These are phyloP conservation scores for Leptographium radiaticola DNA, from an alignment of 2,329 filamentous ascomycete genomes.

Conservation along the genomic window DNA sequence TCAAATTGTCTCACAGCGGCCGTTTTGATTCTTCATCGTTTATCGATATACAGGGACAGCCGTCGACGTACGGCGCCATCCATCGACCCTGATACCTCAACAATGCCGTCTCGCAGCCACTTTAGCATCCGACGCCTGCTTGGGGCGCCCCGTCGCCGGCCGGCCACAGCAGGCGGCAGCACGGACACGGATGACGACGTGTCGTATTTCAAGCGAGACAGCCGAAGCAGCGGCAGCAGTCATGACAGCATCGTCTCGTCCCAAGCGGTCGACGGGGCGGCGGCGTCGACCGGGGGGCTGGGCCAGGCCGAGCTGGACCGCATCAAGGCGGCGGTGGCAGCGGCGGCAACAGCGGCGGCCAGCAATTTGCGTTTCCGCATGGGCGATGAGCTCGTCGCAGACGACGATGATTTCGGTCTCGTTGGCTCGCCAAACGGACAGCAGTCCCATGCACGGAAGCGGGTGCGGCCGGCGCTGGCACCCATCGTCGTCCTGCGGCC, in stretches of 20 bases:
- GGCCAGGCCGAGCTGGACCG: constrained; percentile 31
- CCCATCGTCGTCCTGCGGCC: constrained; percentile 20
- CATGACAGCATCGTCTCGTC: not conserved
- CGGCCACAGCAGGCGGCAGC: not conserved
- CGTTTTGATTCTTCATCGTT: too few species aligned
- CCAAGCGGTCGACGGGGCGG: not conserved
- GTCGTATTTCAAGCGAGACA: constrained; percentile 17
- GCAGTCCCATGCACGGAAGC: not conserved
- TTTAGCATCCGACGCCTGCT: constrained; percentile 32
- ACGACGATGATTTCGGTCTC: not conserved
- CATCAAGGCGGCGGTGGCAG: constrained; percentile 34
- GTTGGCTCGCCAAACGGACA: not conserved
- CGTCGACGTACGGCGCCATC: not conserved
- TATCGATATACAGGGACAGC: not conserved
- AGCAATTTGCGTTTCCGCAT: constrained; percentile 4
- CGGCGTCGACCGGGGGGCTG: not conserved
- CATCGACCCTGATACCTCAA: constrained; percentile 1
- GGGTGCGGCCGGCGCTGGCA: constrained; percentile 14
- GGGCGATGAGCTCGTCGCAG: not conserved
- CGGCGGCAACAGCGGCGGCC: not conserved
- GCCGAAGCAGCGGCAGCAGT: constrained; percentile 6
- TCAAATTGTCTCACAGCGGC: not conserved
- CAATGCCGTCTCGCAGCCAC: constrained; percentile 27
- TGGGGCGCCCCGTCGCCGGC: constrained; percentile 16
- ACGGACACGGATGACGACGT: not conserved